phyloP scores from a whole-genome alignment of 2,329 filamentous ascomycete genomes.

The Setomelanomma holmii region DNA sequence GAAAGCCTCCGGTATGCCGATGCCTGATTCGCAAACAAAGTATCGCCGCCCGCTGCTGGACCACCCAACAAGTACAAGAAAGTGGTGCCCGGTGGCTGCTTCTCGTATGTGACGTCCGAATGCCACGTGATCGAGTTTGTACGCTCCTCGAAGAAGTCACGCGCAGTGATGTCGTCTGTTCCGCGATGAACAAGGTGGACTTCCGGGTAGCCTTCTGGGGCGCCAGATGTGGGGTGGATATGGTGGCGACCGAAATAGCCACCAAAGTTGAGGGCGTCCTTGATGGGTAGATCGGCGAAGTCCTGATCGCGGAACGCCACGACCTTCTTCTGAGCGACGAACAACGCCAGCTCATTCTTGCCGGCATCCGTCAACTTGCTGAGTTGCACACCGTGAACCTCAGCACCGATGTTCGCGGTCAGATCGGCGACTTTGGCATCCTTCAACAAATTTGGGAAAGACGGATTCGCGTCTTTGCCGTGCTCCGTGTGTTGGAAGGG shows the following conservation, averaged over 20 bases:
- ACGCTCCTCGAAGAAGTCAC: slow-evolving; percentile 70
- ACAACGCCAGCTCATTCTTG: slow-evolving; percentile 78
- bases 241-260: slow-evolving; percentile 82
- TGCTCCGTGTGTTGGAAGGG: slow-evolving; percentile 77
- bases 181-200: slow-evolving; percentile 80
- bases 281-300: slow-evolving; percentile 68
- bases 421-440: slow-evolving; percentile 64
- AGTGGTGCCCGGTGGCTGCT: slow-evolving; percentile 87
- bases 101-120: slow-evolving; percentile 85
- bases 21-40: slow-evolving; percentile 78
- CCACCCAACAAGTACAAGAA: slow-evolving; percentile 89
- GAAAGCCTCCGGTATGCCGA: slow-evolving; percentile 84
- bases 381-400: slow-evolving; percentile 74
- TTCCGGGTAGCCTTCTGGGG: slow-evolving; percentile 75
- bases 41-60: slow-evolving; percentile 82
- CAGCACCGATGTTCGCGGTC: slow-evolving; percentile 76
- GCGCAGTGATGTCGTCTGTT: slow-evolving; percentile 66
- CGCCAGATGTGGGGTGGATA: slow-evolving; percentile 80
- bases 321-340: slow-evolving; percentile 78
- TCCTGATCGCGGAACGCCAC: slow-evolving; percentile 78
- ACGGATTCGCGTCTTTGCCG: slow-evolving; percentile 74
- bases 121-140: slow-evolving; percentile 90
- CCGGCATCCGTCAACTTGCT: slow-evolving; percentile 71
- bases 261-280: slow-evolving; percentile 72
- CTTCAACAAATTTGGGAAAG: slow-evolving; percentile 71